Percentiles rank a stretch among this genome's conserved stretches.
Conservation (phyloP, 2,329 filamentous ascomycete genomes). For the Ceratocystis cubensis region DNA sequence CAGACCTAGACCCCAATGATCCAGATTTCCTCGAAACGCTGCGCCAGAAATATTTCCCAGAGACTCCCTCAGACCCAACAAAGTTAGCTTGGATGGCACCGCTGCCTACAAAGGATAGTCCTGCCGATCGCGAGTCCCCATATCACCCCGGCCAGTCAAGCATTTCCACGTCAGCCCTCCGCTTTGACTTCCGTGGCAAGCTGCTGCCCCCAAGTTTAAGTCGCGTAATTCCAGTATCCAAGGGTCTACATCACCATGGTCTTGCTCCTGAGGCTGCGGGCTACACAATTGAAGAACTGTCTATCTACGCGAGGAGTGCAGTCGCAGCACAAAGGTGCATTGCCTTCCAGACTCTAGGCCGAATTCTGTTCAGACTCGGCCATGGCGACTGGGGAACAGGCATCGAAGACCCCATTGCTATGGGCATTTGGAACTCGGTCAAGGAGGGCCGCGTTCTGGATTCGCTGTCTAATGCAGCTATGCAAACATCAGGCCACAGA, state of each 20-base stretch:
- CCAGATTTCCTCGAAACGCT: conserved; percentile 73
- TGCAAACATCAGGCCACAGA: conserved; percentile 55
- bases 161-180: conserved; percentile 62
- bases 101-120: conserved; percentile 49
- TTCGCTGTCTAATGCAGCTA: conserved; percentile 63
- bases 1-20: conserved; percentile 71
- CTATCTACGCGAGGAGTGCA: conserved; percentile 64
- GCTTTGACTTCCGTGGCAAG: conserved; percentile 76
- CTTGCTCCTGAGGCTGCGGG: conserved; percentile 86
- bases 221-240: conserved; percentile 58
- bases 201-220: conserved; percentile 67
- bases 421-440: conserved; percentile 71
- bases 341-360: conserved; percentile 79
- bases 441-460: conserved; percentile 67
- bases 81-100: conserved; percentile 85
- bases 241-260: conserved; percentile 86
- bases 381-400: conserved; percentile 54
- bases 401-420: conserved; percentile 47
- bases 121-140: conserved; percentile 55
- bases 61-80: conserved; percentile 69
- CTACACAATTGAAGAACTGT: conserved; percentile 81
- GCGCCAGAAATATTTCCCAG: conserved; percentile 87
- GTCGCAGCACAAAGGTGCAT: conserved; percentile 82
- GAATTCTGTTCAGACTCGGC: conserved; percentile 73
- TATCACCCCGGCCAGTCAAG: conserved; percentile 68